Base-by-base conservation (phyloP, 306 rosid genomes). In the Potentilla sterilis region DNA sequence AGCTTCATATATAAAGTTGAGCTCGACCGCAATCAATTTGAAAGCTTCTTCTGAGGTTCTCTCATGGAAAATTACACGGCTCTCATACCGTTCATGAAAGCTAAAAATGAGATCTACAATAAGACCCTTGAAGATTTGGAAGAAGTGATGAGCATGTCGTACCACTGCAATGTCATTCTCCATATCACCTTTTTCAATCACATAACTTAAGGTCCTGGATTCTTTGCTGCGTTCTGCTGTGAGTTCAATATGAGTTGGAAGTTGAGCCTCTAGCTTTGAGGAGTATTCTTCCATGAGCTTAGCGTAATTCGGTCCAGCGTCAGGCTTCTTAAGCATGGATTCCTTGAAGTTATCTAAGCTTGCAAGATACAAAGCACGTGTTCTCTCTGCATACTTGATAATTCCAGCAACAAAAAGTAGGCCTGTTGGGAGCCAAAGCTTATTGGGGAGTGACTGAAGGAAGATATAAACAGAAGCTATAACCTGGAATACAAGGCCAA, bases 1-100 rank as follows among this genome's bases (percentile, higher is more conserved):
- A 75, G 75, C 81, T 65, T 83, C 83, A n/a, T 83, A 88, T 1
- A 85, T 59, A 81, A 83, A 86, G 80, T 86, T 86, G 72, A 85
- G 89, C 22, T 85, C 89, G 14, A 78, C 75, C 2, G 77, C 75
- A 28, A 88, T 70, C 4, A 86, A 47, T 21, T 65, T 76, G 4
- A 86, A 57, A 46, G 85, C 84, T 18, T 82, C 83, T 12, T 2
- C 21, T 0, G 81, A 3, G 3, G 18, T 1, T 70, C 16, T 32
- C 0, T 21, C 0, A 1, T 35, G 48, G 37, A 85, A 88, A 61
- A 74, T 72, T 0, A 19, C 41, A 8, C 83, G 84, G 78, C 86
- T 85, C 2, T 77, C 81, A 1, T 18, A 43, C 2, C 85, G 78
- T 37, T 83, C 83, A 12, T 16, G 70, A 22, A 72, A 68, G 67